Percentiles rank a stretch among this genome's conserved stretches.
Evolutionary conservation across 2,329 filamentous ascomycete genomes (phyloP).

Genomic region (Tolypocladium paradoxum): DNA sequence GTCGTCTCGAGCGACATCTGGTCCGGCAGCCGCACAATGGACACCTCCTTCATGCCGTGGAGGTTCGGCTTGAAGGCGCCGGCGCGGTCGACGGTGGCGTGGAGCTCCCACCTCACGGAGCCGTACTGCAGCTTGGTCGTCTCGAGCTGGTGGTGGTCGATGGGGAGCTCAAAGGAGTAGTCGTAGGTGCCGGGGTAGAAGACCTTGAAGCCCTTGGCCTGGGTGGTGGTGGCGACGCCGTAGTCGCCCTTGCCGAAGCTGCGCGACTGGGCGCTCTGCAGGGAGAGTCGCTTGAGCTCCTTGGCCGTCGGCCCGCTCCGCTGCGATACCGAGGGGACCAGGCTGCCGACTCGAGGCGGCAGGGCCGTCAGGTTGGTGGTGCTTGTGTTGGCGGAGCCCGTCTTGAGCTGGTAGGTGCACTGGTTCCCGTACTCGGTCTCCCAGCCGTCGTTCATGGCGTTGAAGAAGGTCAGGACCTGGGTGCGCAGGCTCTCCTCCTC

Average conservation of each 20-base stretch:
- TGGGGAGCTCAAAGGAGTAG: conserved; percentile 72
- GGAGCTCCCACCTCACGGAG: conserved; percentile 78
- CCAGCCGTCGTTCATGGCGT: conserved; percentile 55
- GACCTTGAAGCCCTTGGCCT: conserved; percentile 68
- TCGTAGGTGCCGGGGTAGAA: conserved; percentile 65
- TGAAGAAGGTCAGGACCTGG: conserved; percentile 88
- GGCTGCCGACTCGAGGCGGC: conserved; percentile 9
- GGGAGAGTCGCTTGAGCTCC: conserved; percentile 57
- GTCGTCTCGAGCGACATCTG: conserved; percentile 83
- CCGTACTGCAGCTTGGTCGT: conserved; percentile 82
- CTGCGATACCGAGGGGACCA: conserved; percentile 10
- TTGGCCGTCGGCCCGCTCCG: conserved; percentile 25
- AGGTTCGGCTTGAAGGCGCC: conserved; percentile 87
- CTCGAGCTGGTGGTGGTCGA: conserved; percentile 81
- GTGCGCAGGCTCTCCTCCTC: conserved; percentile 81
- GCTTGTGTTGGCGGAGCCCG: conserved; percentile 22
- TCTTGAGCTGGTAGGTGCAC: conserved; percentile 43
- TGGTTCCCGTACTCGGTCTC: conserved; percentile 53
- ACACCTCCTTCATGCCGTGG: conserved; percentile 70
- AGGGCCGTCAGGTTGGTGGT: conserved; percentile 18
- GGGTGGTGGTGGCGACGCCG: conserved; percentile 46
- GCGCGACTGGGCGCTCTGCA: conserved; percentile 71
- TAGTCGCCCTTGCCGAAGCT: conserved; percentile 77
- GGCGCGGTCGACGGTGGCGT: conserved; percentile 73
- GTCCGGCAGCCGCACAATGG: conserved; percentile 73